Conservation (phyloP, 805 yeast species). For the Wickerhamomyces hampshirensis region DNA sequence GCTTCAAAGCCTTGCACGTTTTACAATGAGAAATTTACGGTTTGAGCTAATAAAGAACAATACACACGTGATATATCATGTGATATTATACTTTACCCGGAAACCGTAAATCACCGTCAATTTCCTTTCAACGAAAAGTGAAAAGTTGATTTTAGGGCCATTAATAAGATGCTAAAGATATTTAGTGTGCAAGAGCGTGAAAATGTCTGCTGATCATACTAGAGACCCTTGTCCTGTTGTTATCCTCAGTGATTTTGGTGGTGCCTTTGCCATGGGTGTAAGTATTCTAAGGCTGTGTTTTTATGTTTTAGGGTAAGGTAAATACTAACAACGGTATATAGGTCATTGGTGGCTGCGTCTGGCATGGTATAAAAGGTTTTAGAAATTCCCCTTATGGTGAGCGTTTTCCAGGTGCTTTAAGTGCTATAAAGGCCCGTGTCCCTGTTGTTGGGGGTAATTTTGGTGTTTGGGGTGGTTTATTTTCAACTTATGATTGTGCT, state of each 20-base stretch:
- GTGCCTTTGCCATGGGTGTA: conserved; percentile 98
- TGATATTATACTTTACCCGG: too few species aligned
- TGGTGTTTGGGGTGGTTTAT: conserved; percentile 99
- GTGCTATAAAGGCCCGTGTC: conserved; percentile 92
- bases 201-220: conserved; percentile 92
- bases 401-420: conserved; percentile 81
- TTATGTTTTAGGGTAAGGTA: too few species aligned
- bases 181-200: too few species aligned
- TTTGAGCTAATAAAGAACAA: too few species aligned
- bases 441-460: conserved; percentile 99
- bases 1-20: too few species aligned
- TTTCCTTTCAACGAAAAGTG: too few species aligned
- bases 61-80: too few species aligned
- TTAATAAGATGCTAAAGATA: too few species aligned
- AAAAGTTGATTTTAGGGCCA: neutral
- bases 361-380: conserved; percentile 99
- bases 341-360: conserved; percentile 90
- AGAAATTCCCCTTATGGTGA: conserved; percentile 97
- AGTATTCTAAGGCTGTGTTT: too few species aligned
- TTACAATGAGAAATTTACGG: too few species aligned
- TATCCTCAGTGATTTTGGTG: conserved; percentile 94
- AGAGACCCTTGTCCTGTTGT: conserved; percentile 99
- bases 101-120: too few species aligned
- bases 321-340: conserved; percentile 4
- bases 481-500: conserved; percentile 91